phyloP scores from a whole-genome alignment of 805 yeast species.

The Teunomyces lycoperdinae region DNA sequence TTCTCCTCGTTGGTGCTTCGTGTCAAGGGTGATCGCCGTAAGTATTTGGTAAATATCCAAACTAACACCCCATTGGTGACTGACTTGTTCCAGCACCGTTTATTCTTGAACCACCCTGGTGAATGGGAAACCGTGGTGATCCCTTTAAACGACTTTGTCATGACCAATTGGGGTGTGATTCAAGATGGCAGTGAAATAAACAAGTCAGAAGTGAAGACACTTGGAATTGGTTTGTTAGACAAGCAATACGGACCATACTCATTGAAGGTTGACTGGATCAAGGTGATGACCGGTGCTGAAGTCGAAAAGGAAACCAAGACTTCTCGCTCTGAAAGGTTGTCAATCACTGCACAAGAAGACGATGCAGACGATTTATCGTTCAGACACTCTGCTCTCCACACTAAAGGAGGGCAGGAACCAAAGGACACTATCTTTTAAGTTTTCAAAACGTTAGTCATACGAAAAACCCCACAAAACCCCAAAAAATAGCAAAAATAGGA shows the following conservation, averaged over 20 bases:
- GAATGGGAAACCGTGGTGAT: slow-evolving; percentile 82
- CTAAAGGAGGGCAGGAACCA: slow-evolving; percentile 29
- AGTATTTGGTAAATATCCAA: slow-evolving; percentile 77
- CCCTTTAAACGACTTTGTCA: slow-evolving; percentile 73
- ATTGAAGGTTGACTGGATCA: slow-evolving; percentile 68
- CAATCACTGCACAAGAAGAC: slow-evolving; percentile 10
- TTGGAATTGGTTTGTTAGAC: slow-evolving; percentile 78
- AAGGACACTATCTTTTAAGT: slow-evolving; percentile 31
- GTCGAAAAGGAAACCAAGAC: slow-evolving; percentile 39
- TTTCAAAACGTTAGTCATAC: neutral
- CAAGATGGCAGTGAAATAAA: slow-evolving; percentile 55
- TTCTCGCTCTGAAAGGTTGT: slow-evolving; percentile 27
- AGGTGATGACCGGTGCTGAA: slow-evolving; percentile 59
- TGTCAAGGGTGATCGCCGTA: slow-evolving; percentile 71
- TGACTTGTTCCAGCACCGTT: slow-evolving; percentile 78
- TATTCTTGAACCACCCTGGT: slow-evolving; percentile 68
- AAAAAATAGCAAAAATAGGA: neutral
- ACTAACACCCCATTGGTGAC: slow-evolving; percentile 75
- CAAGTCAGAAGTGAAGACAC: slow-evolving; percentile 60
- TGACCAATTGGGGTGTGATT: slow-evolving; percentile 76
- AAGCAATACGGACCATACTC: slow-evolving; percentile 73
- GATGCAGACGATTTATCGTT: slow-evolving; percentile 6
- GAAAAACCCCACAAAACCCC: neutral
- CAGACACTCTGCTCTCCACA: slow-evolving; percentile 10
- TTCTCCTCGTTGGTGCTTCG: slow-evolving; percentile 62